Conservation (phyloP, 2,329 filamentous ascomycete species). For the Xylariaceae sp. region DNA sequence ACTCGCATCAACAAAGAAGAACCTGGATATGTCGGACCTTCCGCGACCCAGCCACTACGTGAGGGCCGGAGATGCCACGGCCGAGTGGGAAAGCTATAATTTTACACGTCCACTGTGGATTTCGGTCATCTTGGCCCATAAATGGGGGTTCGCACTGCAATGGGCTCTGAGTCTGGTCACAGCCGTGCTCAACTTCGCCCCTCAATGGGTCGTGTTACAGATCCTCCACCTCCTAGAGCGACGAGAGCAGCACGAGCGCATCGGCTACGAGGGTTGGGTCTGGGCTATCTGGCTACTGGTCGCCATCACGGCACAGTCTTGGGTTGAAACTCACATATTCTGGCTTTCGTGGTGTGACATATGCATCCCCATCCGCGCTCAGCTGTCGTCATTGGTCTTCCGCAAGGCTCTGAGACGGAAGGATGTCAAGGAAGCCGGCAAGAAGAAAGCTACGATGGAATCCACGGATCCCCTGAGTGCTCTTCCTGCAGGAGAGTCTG, state of each 20-base stretch:
- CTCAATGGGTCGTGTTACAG: conserved; percentile 63
- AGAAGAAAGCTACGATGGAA: conserved; percentile 36
- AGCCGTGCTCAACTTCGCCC: conserved; percentile 59
- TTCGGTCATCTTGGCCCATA: conserved; percentile 54
- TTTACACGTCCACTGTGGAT: conserved; percentile 52
- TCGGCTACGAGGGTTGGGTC: conserved; percentile 55
- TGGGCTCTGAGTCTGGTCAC: conserved; percentile 49
- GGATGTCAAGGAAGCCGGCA: conserved; percentile 62
- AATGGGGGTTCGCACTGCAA: conserved; percentile 50
- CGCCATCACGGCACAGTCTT: conserved; percentile 51
- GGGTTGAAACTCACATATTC: conserved; percentile 59
- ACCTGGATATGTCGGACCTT: conserved; percentile 57
- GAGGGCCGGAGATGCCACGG: conserved; percentile 45
- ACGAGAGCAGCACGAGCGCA: conserved; percentile 39
- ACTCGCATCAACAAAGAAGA: conserved; percentile 50
- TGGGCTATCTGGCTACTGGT: conserved; percentile 62
- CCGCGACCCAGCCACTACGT: conserved; percentile 53
- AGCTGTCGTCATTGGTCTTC: conserved; percentile 68
- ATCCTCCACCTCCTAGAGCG: conserved; percentile 61
- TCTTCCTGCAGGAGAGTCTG: conserved; percentile 25
- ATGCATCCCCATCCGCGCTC: conserved; percentile 60
- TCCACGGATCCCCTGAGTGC: conserved; percentile 26
- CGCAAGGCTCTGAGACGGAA: conserved; percentile 72
- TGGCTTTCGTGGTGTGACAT: conserved; percentile 62
- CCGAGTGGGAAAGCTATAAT: conserved; percentile 43